These are phyloP conservation scores for Solanum arcanum DNA, from an alignment of 257 asterid genomes.

Conservation along the genomic window DNA sequence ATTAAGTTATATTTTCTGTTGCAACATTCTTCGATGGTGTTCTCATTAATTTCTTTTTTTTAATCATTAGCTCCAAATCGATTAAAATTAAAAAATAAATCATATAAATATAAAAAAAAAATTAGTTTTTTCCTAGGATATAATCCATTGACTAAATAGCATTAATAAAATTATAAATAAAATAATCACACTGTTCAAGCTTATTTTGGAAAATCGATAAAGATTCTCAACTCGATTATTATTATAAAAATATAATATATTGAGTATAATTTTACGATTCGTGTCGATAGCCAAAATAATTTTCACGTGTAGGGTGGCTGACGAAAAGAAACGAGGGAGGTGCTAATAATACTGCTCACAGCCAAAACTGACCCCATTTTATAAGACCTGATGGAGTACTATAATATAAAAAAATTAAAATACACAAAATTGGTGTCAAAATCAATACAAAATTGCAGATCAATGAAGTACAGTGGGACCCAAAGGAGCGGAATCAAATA, in stretches of 20 bases:
- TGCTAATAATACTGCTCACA: neutral
- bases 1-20: neutral
- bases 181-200: fast-evolving
- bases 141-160: neutral
- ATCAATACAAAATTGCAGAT: neutral
- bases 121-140: too few relatives aligned
- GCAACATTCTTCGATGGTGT: neutral
- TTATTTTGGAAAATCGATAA: neutral
- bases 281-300: neutral
- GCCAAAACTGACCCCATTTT: neutral
- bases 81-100: neutral
- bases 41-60: neutral
- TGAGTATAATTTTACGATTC: neutral
- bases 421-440: neutral
- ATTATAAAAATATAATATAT: neutral
- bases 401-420: neutral
- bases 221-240: fast-evolving
- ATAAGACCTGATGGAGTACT: neutral
- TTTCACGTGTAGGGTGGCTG: neutral
- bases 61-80: neutral
- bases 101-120: too few relatives aligned
- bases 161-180: neutral
- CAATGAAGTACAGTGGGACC: neutral
- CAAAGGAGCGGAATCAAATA: neutral
- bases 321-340: neutral